These are phyloP conservation scores for Aspergillus ellipticus DNA, from an alignment of 495 filamentous ascomycete genomes.

Conservation along the genomic window DNA sequence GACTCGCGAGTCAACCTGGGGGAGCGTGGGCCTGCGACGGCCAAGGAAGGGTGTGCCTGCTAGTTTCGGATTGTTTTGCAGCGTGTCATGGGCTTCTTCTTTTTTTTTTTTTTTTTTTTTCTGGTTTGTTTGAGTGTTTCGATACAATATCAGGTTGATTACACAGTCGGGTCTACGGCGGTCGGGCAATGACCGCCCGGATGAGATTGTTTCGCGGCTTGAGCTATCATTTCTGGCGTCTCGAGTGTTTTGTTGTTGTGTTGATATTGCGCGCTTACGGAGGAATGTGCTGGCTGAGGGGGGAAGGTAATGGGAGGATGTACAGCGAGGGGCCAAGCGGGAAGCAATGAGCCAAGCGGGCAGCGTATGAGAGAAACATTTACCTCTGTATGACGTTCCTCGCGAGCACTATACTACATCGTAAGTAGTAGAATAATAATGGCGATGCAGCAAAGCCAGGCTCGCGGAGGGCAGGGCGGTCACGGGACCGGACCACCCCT, in stretches of 20 bases:
- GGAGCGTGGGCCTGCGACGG: slow-evolving; percentile 45
- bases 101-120: slow-evolving; percentile 8
- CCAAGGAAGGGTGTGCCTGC: slow-evolving; percentile 94
- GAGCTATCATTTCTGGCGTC: slow-evolving; percentile 1
- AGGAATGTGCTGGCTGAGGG: not conserved
- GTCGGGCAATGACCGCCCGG: not conserved
- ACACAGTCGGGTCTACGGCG: slow-evolving; percentile 1
- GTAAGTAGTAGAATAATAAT: not conserved
- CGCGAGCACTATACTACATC: too few species aligned
- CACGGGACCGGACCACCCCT: slow-evolving; percentile 36
- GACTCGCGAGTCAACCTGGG: slow-evolving; percentile 45
- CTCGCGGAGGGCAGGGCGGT: slow-evolving; percentile 26
- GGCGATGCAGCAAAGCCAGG: not conserved
- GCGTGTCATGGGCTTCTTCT: slow-evolving; percentile 11
- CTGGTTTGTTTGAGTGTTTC: not conserved
- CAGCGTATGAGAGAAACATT: too few species aligned
- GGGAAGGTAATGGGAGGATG: slow-evolving; percentile 3
- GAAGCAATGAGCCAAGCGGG: too few species aligned
- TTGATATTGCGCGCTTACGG: slow-evolving; percentile 4
- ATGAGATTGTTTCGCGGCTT: not conserved
- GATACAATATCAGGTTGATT: slow-evolving; percentile 5
- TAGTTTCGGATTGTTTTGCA: slow-evolving; percentile 34
- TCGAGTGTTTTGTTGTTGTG: slow-evolving; percentile 2
- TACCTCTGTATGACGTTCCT: too few species aligned
- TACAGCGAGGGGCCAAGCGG: not conserved